Conservation (phyloP, 345 rosid genomes). For the Rubroshorea leprosula region DNA sequence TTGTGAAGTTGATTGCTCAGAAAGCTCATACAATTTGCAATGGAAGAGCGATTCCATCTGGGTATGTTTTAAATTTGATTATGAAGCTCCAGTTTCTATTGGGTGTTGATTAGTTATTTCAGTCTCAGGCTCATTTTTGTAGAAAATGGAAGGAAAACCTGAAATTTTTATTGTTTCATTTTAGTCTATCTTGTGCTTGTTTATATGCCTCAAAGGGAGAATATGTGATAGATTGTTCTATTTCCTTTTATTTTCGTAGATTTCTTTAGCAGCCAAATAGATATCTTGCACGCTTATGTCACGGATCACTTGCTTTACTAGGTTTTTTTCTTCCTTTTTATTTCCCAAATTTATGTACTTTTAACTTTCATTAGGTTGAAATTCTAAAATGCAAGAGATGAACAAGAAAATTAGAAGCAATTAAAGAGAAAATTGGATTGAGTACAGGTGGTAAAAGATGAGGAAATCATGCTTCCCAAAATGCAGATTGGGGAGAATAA, state of each 20-base stretch:
- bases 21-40: neutral
- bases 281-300: no score
- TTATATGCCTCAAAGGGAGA: neutral
- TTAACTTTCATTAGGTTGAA: neutral
- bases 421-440: neutral
- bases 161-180: neutral
- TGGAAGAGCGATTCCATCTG: constrained; percentile 13
- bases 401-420: constrained; percentile 38
- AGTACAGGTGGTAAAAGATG: constrained; percentile 25
- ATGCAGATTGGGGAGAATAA: constrained; percentile 43
- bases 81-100: neutral
- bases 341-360: neutral
- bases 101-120: neutral
- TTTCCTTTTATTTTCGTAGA: no score
- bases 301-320: no score
- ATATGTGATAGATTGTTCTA: neutral
- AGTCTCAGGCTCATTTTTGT: neutral
- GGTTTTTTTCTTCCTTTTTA: neutral
- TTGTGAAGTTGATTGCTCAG: constrained; percentile 1
- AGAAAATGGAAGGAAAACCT: no score
- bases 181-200: neutral
- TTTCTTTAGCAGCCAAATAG: no score
- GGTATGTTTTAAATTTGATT: constrained; percentile 24
- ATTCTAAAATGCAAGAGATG: neutral
- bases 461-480: constrained; percentile 41